Evolutionary conservation across 129 eudicot genomes (phyloP), one percentile per base, ranked within the genome.

Genomic region (Erigeron canadensis): DNA sequence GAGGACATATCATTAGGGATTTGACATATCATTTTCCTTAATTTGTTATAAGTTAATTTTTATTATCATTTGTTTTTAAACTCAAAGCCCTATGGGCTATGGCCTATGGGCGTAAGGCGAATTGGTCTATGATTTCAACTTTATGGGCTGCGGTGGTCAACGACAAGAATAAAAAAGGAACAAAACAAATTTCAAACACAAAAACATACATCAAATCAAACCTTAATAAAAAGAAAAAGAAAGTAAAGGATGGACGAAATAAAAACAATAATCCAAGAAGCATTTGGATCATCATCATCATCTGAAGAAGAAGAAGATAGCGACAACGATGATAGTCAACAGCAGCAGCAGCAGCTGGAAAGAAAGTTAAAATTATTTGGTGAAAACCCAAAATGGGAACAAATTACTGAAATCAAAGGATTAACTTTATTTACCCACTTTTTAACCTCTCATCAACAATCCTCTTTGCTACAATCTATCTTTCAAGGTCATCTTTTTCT

Each of bases 391-490:
- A 75, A 15, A 22, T 91, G 97, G 97, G 86, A 86, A 64, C 75
- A 21, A 44, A 65, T 91, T 44, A 38, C 34, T 34, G 79, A 63
- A 51, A 83, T 91, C 70, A 81, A 84, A 8, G 97, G 97, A 12
- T 75, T 88, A 47, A 84, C 91, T 79, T 60, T 91, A 41, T 91
- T 89, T 64, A 81, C 84, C 63, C 82, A 86, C 56, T 88, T 91
- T 57, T 69, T 91, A 10, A 77, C 96, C 53, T 65, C 77, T 28
- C 70, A 74, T 21, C 90, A 86, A 72, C 97, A 91, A 69, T 82
- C 87, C 28, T 64, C 84, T 16, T 40, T 88, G 79, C 91, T 91
- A 65, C 70, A 86, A 45, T 66, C 85, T n/a, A 85, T 91, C 39
- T 50, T 82, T 18, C 74, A 77, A 76, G 97, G 97, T 91, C 17